Evolutionary conservation across 2,329 filamentous ascomycete genomes (phyloP).

Genomic region (Aureobasidium lini): DNA sequence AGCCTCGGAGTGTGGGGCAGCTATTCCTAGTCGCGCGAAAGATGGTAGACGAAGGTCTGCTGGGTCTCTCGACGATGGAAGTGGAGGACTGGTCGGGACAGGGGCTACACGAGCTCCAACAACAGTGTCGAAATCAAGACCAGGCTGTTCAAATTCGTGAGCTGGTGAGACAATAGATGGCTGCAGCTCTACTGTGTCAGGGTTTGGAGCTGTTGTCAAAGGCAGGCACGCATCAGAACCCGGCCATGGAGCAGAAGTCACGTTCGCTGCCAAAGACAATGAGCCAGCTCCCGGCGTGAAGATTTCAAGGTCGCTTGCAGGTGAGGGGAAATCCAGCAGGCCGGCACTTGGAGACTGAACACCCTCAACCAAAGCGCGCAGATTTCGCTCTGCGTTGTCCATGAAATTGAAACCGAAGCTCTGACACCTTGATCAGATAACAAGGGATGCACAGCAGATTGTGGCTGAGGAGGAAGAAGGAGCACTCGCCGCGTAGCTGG

Average conservation of each 20-base stretch:
- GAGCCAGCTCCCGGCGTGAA: slow-evolving; percentile 1
- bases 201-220: not conserved
- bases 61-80: slow-evolving; percentile 21
- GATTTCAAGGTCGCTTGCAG: slow-evolving; percentile 11
- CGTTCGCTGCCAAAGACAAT: slow-evolving; percentile 6
- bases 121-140: slow-evolving; percentile 11
- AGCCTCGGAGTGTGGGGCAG: slow-evolving; percentile 38
- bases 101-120: slow-evolving; percentile 16
- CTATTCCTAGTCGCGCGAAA: slow-evolving; percentile 46
- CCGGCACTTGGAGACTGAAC: slow-evolving; percentile 5
- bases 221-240: slow-evolving; percentile 2
- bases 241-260: not conserved
- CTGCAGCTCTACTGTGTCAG: not conserved
- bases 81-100: not conserved
- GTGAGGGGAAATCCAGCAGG: slow-evolving; percentile 7
- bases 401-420: slow-evolving; percentile 8
- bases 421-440: slow-evolving; percentile 1
- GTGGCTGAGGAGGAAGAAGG: not conserved
- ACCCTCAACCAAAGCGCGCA: slow-evolving; percentile 1
- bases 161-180: not conserved
- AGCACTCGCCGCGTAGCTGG: not conserved
- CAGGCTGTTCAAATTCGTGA: slow-evolving; percentile 2
- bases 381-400: slow-evolving; percentile 9
- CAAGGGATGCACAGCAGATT: not conserved
- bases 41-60: slow-evolving; percentile 45